phyloP scores from a whole-genome alignment of 106 monocot species.

The Dendrobium nobile region DNA sequence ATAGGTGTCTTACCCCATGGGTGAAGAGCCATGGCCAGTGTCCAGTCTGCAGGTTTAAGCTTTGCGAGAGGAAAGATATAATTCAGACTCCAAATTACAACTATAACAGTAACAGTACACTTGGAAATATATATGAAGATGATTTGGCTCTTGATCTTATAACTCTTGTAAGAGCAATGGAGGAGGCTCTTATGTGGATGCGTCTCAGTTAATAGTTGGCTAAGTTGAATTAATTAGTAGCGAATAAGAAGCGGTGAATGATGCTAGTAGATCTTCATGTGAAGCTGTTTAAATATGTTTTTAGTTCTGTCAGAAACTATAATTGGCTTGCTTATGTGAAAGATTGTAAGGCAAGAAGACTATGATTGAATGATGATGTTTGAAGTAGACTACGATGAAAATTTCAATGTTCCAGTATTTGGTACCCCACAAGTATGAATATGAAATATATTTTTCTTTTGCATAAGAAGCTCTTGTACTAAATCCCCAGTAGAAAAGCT shows the following conservation, averaged over 20 bases:
- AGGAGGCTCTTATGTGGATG: slow-evolving; percentile 56
- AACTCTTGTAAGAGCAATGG: slow-evolving; percentile 54
- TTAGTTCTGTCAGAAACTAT: not conserved
- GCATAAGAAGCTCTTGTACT: too few relatives aligned
- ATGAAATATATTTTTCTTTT: too few relatives aligned
- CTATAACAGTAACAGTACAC: not conserved
- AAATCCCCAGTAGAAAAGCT: too few relatives aligned
- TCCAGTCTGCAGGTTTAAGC: slow-evolving; percentile 47
- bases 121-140: not conserved
- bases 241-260: not conserved
- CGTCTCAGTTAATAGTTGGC: not conserved
- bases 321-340: not conserved
- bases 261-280: not conserved
- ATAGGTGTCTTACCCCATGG: slow-evolving; percentile 63
- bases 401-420: too few relatives aligned
- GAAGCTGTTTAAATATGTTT: not conserved
- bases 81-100: slow-evolving; percentile 6
- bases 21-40: slow-evolving; percentile 64
- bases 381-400: too few relatives aligned
- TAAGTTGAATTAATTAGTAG: not conserved
- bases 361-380: not conserved
- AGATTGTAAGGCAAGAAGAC: not conserved
- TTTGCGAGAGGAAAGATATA: slow-evolving; percentile 28
- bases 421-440: too few relatives aligned
- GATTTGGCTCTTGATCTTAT: slow-evolving; percentile 23